Evolutionary conservation across 164 flowering plant species (phyloP).

Genomic region (Vitis cinerea): DNA sequence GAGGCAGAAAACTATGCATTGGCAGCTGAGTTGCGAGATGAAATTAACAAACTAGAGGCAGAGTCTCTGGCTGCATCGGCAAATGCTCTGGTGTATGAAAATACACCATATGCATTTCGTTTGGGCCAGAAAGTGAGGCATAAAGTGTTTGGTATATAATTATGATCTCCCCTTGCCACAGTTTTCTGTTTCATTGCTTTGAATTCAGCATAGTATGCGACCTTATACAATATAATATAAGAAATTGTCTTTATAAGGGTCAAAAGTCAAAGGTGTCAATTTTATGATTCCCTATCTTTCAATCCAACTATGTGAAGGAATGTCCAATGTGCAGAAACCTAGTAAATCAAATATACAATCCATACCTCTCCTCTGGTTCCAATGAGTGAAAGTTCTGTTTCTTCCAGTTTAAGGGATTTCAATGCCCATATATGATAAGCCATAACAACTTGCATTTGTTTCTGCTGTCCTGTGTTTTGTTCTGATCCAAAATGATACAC

Average conservation of each 20-base stretch:
- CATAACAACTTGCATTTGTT: too few species aligned
- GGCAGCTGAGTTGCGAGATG: constrained; percentile 85
- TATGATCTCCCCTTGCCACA: not conserved
- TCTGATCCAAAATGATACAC: too few species aligned
- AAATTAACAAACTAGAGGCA: constrained; percentile 75
- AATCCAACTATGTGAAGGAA: not conserved
- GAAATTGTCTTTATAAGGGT: not conserved
- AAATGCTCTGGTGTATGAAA: constrained; percentile 71
- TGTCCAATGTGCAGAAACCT: not conserved
- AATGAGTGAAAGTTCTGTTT: too few species aligned
- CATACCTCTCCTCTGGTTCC: too few species aligned
- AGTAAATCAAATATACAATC: not conserved
- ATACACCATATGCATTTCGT: constrained; percentile 68
- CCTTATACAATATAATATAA: not conserved
- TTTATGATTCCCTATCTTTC: constrained; percentile 1
- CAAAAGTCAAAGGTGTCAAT: not conserved
- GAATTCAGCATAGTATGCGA: not conserved
- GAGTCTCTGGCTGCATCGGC: constrained; percentile 86
- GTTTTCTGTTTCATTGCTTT: constrained; percentile 7
- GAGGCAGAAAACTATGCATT: constrained; percentile 71
- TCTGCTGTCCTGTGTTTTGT: too few species aligned
- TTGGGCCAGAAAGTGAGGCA: constrained; percentile 94
- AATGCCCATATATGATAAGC: too few species aligned
- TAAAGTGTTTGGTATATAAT: constrained; percentile 68
- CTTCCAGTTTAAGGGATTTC: too few species aligned